A percentile compares a stretch with the other conserved stretches of the same genome.
Conservation (phyloP, 495 filamentous ascomycete species). For the Cetradonia linearis region DNA sequence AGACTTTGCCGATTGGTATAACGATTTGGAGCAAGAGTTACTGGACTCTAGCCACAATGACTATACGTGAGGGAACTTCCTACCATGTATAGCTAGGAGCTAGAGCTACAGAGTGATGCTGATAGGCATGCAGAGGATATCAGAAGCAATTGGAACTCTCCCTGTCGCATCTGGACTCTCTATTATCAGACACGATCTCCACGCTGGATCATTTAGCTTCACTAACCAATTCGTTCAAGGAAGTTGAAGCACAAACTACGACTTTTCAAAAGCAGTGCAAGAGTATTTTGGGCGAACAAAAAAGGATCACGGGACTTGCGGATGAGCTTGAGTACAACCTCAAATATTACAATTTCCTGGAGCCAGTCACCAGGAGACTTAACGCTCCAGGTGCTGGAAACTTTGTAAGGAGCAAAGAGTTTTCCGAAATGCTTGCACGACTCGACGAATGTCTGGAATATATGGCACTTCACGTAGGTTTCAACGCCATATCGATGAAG, state of each 20-base stretch:
- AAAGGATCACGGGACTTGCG: slow-evolving; percentile 61
- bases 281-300: slow-evolving; percentile 68
- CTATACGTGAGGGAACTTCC: slow-evolving; percentile 54
- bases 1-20: slow-evolving; percentile 53
- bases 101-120: background rate
- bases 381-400: slow-evolving; percentile 86
- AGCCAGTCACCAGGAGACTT: slow-evolving; percentile 76
- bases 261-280: slow-evolving; percentile 88
- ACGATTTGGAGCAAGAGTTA: slow-evolving; percentile 52
- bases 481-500: background rate
- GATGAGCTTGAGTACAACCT: slow-evolving; percentile 76
- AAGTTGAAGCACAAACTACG: slow-evolving; percentile 81
- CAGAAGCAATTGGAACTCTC: slow-evolving; percentile 70
- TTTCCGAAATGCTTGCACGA: slow-evolving; percentile 72
- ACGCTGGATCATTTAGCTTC: slow-evolving; percentile 63
- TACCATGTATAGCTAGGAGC: background rate
- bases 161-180: slow-evolving; percentile 65
- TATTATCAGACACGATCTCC: slow-evolving; percentile 64
- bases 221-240: slow-evolving; percentile 70
- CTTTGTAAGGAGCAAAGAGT: slow-evolving; percentile 68
- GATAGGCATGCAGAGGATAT: slow-evolving; percentile 46
- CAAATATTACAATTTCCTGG: slow-evolving; percentile 83
- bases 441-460: slow-evolving; percentile 84
- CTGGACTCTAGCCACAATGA: slow-evolving; percentile 74
- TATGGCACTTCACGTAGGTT: slow-evolving; percentile 70